Conservation (phyloP, 306 rosid genomes). For the Cicer judaicum region DNA sequence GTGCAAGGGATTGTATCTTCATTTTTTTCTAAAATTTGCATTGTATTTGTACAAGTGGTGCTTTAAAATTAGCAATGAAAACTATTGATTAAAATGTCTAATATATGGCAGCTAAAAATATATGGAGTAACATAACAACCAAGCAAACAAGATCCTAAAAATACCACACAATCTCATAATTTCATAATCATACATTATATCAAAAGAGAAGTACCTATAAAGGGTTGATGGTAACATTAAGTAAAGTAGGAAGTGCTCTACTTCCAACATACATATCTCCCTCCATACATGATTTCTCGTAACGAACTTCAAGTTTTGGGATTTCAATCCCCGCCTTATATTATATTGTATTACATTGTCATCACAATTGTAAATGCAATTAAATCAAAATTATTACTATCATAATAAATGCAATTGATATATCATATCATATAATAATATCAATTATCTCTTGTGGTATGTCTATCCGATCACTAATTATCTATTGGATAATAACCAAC, state of each 20-base stretch:
- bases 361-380: background rate
- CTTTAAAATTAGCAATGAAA: too few species aligned
- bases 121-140: background rate
- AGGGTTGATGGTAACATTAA: conserved; percentile 59
- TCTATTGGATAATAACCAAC: background rate
- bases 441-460: too few species aligned
- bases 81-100: too few species aligned
- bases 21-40: too few species aligned
- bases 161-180: background rate
- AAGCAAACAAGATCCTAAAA: too few species aligned
- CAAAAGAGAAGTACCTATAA: conserved; percentile 57
- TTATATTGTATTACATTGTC: background rate
- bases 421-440: too few species aligned
- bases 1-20: too few species aligned
- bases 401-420: background rate
- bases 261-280: conserved; percentile 79
- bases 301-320: conserved; percentile 71
- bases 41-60: too few species aligned
- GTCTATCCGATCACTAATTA: background rate
- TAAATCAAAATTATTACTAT: background rate
- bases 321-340: conserved; percentile 72
- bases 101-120: too few species aligned
- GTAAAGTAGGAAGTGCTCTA: conserved; percentile 80
- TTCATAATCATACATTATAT: background rate
- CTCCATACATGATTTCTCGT: conserved; percentile 59